phyloP scores from a whole-genome alignment of 345 rosid species.

The Populus tremula region DNA sequence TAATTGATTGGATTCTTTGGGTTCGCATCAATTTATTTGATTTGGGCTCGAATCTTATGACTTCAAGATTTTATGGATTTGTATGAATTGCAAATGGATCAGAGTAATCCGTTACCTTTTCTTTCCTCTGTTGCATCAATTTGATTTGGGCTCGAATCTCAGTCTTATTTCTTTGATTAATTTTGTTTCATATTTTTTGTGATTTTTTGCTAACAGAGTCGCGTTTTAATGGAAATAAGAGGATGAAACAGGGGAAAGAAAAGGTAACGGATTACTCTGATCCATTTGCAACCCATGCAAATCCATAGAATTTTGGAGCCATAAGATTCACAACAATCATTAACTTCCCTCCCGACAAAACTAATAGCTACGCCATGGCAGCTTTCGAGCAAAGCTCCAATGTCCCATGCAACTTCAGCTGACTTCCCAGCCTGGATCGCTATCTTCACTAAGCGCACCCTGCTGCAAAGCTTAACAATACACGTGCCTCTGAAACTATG shows the following conservation, averaged over 20 bases:
- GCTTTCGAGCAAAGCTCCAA: too few species aligned
- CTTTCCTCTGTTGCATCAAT: conserved; percentile 24
- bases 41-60: too few species aligned
- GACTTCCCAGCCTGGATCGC: too few species aligned
- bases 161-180: neutral
- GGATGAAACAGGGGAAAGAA: conserved; percentile 34
- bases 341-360: too few species aligned
- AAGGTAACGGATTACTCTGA: conserved; percentile 44
- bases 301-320: neutral
- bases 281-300: conserved; percentile 43
- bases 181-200: neutral
- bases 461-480: too few species aligned
- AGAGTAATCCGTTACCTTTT: conserved; percentile 40
- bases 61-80: too few species aligned
- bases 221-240: conserved; percentile 34
- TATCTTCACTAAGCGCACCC: too few species aligned
- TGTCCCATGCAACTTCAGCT: too few species aligned
- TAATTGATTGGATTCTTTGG: neutral
- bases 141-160: neutral
- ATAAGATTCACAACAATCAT: too few species aligned
- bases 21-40: neutral
- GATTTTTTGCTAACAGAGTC: conserved; percentile 28
- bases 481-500: too few species aligned
- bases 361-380: too few species aligned
- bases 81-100: conserved; percentile 50